Conservation (phyloP, 2,329 filamentous ascomycete species). For the Coniochaeta ligniaria region DNA sequence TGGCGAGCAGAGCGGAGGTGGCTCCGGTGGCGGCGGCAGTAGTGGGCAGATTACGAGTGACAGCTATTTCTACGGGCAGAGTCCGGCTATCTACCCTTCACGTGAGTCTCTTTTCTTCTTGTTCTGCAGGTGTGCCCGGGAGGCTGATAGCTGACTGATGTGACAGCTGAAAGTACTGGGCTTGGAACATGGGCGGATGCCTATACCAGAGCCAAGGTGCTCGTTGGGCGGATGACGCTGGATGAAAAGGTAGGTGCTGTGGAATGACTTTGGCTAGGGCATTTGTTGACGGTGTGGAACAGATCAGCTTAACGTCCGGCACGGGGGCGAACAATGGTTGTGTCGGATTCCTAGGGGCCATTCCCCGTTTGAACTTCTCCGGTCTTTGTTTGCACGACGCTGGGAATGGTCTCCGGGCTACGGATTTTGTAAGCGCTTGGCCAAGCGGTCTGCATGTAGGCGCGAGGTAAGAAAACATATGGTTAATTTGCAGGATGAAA, state of each 20-base stretch:
- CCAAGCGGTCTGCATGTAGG: slow-evolving; percentile 33
- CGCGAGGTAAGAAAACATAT: slow-evolving; percentile 20
- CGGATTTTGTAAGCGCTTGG: slow-evolving; percentile 34
- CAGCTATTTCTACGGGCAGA: slow-evolving; percentile 40
- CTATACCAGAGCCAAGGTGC: slow-evolving; percentile 57
- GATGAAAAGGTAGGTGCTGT: slow-evolving; percentile 54
- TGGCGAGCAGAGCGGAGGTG: not conserved
- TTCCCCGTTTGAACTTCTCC: slow-evolving; percentile 30
- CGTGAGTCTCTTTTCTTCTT: slow-evolving; percentile 28
- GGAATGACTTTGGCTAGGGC: not conserved
- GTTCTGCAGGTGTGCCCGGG: not conserved
- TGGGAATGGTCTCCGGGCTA: slow-evolving; percentile 33
- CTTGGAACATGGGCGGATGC: slow-evolving; percentile 61
- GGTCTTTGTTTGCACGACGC: slow-evolving; percentile 39
- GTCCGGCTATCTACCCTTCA: slow-evolving; percentile 42
- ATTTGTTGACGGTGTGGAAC: not conserved
- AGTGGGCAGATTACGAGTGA: slow-evolving; percentile 27
- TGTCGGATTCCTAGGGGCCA: slow-evolving; percentile 33
- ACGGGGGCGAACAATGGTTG: slow-evolving; percentile 47
- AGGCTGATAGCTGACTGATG: slow-evolving; percentile 4
- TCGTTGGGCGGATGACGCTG: slow-evolving; percentile 67
- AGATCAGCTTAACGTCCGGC: slow-evolving; percentile 68
- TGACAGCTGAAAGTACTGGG: slow-evolving; percentile 46
- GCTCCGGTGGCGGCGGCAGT: not conserved
- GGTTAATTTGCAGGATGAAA: not conserved